Base-by-base conservation (phyloP, 2,329 filamentous ascomycete genomes). In the Xylaria sp. region DNA sequence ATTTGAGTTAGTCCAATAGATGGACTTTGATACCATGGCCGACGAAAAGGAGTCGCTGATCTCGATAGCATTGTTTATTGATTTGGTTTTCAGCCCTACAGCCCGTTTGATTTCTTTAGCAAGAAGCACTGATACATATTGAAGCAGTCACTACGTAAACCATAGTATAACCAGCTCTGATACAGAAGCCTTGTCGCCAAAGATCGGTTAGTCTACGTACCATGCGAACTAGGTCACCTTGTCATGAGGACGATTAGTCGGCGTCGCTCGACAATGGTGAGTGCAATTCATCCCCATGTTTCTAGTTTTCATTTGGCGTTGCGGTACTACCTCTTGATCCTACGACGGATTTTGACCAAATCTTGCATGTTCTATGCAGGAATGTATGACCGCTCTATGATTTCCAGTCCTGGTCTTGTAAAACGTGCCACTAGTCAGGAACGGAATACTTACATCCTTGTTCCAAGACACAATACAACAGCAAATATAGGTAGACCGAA, bases 1-100 rank as follows among this genome's bases (percentile, higher is more conserved):
- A 77, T 77, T 65, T 78, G 73, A 75, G 72, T 75, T 77, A 76
- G 75, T 77, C 76, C 74, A 68, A 73, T 73, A 72, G 67, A 75
- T 72, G 75, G 72, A 71, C 71, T 64, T 64, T 59, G 68, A 70
- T 66, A 70, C 65, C 54, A 64, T 51, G 61, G 60, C 56, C 34
- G 42, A 19, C 66, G 39, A 48, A 48, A 64, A 57, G 27, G 32
- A 56, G 48, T 69, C 34, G 36, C 19, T 64, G 30, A 48, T 59
- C 42, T 58, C 39, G 30, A 42, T 55, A 64, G 47, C 59, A 50
- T 48, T 67, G 48, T 64, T 62, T 58, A 53, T 61, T 64, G 56
- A 62, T 50, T 45, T 39, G 24, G 27, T 54, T 47, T 58, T 60
- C 39, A 39, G n/a, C 39, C 27, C 17, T 42, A 12, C n/a, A n/a